Conservation (phyloP, 148 eudicot genomes). For the Amaranthus palmeri region DNA sequence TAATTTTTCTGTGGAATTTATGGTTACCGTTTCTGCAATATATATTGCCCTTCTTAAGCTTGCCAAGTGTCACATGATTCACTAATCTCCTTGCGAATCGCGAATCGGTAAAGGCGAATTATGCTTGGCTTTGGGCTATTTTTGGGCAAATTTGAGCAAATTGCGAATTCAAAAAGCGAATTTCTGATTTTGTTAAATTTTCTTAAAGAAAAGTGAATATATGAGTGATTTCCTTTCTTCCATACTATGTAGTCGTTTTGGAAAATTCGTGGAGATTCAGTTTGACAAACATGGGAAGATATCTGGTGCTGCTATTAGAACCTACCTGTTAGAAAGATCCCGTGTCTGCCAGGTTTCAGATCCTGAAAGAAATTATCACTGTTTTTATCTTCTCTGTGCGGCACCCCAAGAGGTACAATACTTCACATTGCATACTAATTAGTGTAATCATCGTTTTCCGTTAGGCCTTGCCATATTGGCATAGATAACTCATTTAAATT, state of each 20-base stretch:
- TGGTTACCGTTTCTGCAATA: slow-evolving; percentile 6
- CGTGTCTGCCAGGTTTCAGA: slow-evolving; percentile 97
- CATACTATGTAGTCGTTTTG: slow-evolving; percentile 70
- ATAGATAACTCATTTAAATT: background rate
- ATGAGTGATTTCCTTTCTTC: slow-evolving; percentile 15
- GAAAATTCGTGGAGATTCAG: slow-evolving; percentile 96
- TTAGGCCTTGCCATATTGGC: background rate
- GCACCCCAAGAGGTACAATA: slow-evolving; percentile 81
- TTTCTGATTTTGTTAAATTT: background rate
- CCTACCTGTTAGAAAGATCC: slow-evolving; percentile 93
- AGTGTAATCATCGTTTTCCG: background rate
- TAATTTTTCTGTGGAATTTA: background rate
- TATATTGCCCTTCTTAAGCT: background rate
- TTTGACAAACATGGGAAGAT: slow-evolving; percentile 90
- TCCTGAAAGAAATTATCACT: slow-evolving; percentile 96
- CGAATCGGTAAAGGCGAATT: too few species aligned
- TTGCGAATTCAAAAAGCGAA: too few species aligned
- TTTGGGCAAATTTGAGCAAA: too few species aligned
- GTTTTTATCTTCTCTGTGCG: slow-evolving; percentile 90
- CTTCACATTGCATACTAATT: background rate
- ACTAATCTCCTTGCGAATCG: too few species aligned
- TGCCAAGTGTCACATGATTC: too few species aligned
- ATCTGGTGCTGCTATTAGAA: slow-evolving; percentile 94
- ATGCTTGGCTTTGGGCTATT: background rate
- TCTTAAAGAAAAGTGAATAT: slow-evolving; percentile 14